These are phyloP conservation scores for Monosporascus sp. DNA, from an alignment of 2,329 filamentous ascomycete species.

Conservation along the genomic window DNA sequence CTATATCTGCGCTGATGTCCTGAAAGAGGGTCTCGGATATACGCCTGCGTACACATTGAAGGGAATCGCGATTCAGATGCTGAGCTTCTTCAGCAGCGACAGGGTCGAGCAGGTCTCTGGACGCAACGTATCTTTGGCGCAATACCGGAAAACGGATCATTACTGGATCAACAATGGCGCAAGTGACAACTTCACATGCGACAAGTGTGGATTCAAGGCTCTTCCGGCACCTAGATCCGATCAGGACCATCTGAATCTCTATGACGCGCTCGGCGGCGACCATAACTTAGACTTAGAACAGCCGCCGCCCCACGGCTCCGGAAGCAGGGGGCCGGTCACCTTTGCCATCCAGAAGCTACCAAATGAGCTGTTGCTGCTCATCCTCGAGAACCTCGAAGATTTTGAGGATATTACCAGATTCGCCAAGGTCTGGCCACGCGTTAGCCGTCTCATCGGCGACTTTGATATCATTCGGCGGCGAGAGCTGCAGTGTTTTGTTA, in stretches of 20 bases:
- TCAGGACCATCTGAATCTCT: background rate
- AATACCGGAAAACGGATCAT: slow-evolving; percentile 12
- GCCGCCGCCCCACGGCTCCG: slow-evolving; percentile 1
- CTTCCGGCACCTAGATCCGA: background rate
- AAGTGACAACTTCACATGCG: slow-evolving; percentile 16
- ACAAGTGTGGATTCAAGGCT: slow-evolving; percentile 18
- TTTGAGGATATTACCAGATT: slow-evolving; percentile 31
- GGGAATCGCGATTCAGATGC: slow-evolving; percentile 42
- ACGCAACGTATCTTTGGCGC: slow-evolving; percentile 16
- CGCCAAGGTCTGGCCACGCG: slow-evolving; percentile 29
- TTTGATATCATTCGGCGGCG: slow-evolving; percentile 34
- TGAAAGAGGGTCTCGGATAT: slow-evolving; percentile 36
- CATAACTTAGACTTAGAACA: too few species aligned
- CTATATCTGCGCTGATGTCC: slow-evolving; percentile 43
- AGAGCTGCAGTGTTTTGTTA: slow-evolving; percentile 41
- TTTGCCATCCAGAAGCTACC: slow-evolving; percentile 27
- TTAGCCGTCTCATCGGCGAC: slow-evolving; percentile 27
- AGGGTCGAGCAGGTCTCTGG: slow-evolving; percentile 34
- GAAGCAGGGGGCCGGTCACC: background rate
- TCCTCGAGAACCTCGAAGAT: slow-evolving; percentile 27
- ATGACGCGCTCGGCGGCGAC: slow-evolving; percentile 3
- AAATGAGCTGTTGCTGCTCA: slow-evolving; percentile 34
- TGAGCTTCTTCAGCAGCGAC: slow-evolving; percentile 46
- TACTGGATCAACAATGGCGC: background rate
- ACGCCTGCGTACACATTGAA: slow-evolving; percentile 47